phyloP scores from a whole-genome alignment of 2,329 filamentous ascomycete species.

The Sphaerulina musiva region DNA sequence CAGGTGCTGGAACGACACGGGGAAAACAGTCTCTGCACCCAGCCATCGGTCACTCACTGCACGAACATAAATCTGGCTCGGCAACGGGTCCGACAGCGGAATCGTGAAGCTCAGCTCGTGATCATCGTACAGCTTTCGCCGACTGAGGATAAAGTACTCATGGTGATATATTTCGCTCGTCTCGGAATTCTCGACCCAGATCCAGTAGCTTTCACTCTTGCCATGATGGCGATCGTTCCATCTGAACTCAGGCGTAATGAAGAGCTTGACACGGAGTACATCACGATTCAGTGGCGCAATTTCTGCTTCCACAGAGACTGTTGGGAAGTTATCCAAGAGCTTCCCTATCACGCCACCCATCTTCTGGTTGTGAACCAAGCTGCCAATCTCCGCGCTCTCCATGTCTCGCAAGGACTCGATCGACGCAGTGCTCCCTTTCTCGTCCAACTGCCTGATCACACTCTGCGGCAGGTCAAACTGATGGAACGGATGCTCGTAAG shows the following conservation, averaged over 20 bases:
- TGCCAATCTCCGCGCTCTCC: constrained; percentile 84
- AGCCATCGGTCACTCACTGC: constrained; percentile 94
- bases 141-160: constrained; percentile 88
- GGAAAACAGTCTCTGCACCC: constrained; percentile 88
- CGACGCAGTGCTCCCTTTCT: constrained; percentile 64
- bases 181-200: constrained; percentile 98
- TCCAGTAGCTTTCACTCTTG: constrained; percentile 91
- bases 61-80: constrained; percentile 91
- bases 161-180: constrained; percentile 97
- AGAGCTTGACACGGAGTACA: constrained; percentile 83
- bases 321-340: constrained; percentile 85
- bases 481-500: constrained; percentile 86
- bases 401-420: constrained; percentile 86
- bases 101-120: constrained; percentile 98
- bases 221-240: constrained; percentile 96
- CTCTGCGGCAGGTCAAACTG: constrained; percentile 88
- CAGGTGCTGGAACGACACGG: constrained; percentile 94
- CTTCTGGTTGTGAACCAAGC: constrained; percentile 80
- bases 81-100: constrained; percentile 83
- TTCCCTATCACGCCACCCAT: constrained; percentile 78
- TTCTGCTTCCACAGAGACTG: constrained; percentile 80
- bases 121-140: constrained; percentile 87
- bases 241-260: constrained; percentile 77
- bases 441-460: constrained; percentile 75
- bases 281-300: constrained; percentile 94